Base-by-base conservation (phyloP, 192 early-diverging fungal species). In the Geranomyces michiganensis region DNA sequence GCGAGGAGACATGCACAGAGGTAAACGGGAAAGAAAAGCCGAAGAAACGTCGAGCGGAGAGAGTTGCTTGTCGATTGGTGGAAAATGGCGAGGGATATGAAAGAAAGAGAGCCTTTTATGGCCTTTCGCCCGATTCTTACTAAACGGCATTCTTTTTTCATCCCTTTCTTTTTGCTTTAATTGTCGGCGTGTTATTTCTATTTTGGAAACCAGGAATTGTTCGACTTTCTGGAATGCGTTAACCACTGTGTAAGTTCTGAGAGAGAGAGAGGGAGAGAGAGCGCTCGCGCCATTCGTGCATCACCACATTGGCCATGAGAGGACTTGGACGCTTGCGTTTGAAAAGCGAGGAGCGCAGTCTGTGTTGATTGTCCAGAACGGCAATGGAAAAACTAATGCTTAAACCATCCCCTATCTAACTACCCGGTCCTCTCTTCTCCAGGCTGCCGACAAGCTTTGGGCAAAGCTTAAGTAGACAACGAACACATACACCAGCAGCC, bases 201-300 rank as follows among this genome's bases (percentile, higher is more conserved):
- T n/a, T n/a, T n/a, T n/a, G n/a, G n/a, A n/a, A n/a, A n/a, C n/a
- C n/a, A n/a, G 53, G 70, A 72, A 41, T 72, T 72, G 45, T 72
- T 72, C 49, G 70, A 72, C 31, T 27, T 72, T 21, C 64, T 72
- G 70, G 70, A 72, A 51, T 72, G 70, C 49, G 70, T 72, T 30
- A 64, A 72, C 62, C 70, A 72, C 62, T 72, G 70, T 43, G 70
- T 68, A 56, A 68, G 66, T 68, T n/a, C n/a, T 29, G 22, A 17
- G 33, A 41, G 19, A 2, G 8, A 5, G 24, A 6, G 27, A 4
- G 30, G 17, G 58, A n/a, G n/a, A n/a, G n/a, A n/a, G n/a, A n/a
- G n/a, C n/a, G n/a, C n/a, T n/a, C n/a, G n/a, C n/a, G n/a, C n/a
- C n/a, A n/a, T n/a, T n/a, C n/a, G n/a, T n/a, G n/a, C n/a, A n/a